Base-by-base conservation (phyloP, 164 flowering plant species). In the Nymphaea thermarum region DNA sequence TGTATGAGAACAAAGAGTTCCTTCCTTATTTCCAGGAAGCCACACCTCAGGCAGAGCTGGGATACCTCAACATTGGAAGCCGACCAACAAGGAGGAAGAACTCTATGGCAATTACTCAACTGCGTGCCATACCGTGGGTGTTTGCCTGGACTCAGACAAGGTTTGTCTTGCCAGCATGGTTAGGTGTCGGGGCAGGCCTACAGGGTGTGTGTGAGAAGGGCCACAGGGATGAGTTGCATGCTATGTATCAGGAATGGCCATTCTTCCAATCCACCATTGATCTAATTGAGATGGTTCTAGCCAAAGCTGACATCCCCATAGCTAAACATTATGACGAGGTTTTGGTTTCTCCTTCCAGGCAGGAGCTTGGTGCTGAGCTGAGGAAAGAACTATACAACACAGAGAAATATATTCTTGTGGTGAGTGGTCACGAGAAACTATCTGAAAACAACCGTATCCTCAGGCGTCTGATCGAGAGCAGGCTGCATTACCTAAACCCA, bases 141-240 rank as follows among this genome's bases (percentile, higher is more conserved):
- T 93, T 93, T 79, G 98, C 96, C 3, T 93, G 98, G 98, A 93
- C 98, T 4, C 98, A 90, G 66, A 93, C 97, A 2, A 76, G 98
- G 66, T 85, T 89, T 67, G 94, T 90, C 59, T 95, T 93, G 73
- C 98, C 98, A 3, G 86, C 96, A 66, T 93, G 98, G 98, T 96
- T 90, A 17, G 98, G 98, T 4, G 90, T 91, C 60, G 98, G 98
- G 43, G 86, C 96, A 7, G 97, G 97, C 41, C 71, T 93, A 8
- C 78, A 87, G 77, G 87, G 86, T 57, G 93, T 78, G 15, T 90
- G 92, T 71, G 91, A 90, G 66, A 83, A 84, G 70, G 98, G 96
- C 44, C 75, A 83, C 71, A 77, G 80, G 0, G 92, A 86, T 60
- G 96, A 90, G 45, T 66, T 93, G 67, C 77, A 76, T 63, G 92